Evolutionary conservation across 495 filamentous ascomycete species (phyloP), one percentile per base, ranked within the genome.

Genomic region (Evansstolkia leycettana): DNA sequence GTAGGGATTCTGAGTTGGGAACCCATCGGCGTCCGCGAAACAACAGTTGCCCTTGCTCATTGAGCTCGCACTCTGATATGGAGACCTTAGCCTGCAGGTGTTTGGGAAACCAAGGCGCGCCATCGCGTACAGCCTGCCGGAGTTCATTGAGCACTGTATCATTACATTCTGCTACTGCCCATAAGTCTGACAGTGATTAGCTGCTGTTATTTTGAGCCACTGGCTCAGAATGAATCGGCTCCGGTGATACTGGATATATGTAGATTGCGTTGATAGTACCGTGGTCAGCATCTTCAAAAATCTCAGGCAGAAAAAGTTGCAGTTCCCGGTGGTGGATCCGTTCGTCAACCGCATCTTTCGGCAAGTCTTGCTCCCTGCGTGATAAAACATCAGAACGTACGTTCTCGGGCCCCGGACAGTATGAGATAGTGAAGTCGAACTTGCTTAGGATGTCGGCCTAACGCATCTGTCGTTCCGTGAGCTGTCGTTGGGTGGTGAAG

Each of bases 401-500:
- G 4, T 9, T 9, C 9, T 23, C 20, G 4, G 5, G 4, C 9
- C 20, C 20, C 9, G 20, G 20, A 8, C 29, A 17, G 28, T 48
- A 45, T 5, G 17, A 9, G n/a, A 45, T 37, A 12, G 25, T 31
- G 33, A 34, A 45, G 14, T 48, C 38, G 17, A 48, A 45, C 2
- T 28, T 7, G n/a, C 16, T 41, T 1, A 48, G 37, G 23, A 41
- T 28, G 23, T 41, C 36, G 2, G 24, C 27, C 50, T 41, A 58
- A 26, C 42, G 37, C 19, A 38, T 37, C 18, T 60, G 36, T n/a
- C 40, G 27, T 20, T 37, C 16, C 18, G 20, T 51, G 5, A 58
- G 39, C 12, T 42, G 31, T 17, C 39, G 36, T 8, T 31, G 42
- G 11, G 25, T 42, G 23, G 26, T 50, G 39, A 54, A 59, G 41